A percentile compares a stretch with the other conserved stretches of the same genome.
Evolutionary conservation across 768 basidiomycete genomes (phyloP).

Genomic region (Gelatoporia subvermispora): DNA sequence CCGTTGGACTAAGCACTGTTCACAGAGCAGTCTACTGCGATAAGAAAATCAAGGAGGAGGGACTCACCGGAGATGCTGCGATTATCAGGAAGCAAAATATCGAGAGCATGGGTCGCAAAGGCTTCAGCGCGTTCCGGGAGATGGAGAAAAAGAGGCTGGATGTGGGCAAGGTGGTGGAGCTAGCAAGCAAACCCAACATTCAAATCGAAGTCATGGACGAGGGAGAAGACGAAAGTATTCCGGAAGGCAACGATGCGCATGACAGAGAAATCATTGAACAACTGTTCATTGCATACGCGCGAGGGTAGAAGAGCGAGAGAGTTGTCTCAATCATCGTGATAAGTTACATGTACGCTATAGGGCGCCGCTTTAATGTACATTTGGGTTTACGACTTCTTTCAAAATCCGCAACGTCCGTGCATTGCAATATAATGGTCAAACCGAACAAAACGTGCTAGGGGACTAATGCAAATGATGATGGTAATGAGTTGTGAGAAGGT

Average conservation of each 20-base stretch:
- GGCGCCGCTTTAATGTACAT: too few species aligned
- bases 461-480: not conserved
- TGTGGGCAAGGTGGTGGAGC: constrained; percentile 31
- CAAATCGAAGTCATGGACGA: constrained; percentile 73
- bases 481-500: not conserved
- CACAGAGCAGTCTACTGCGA: constrained; percentile 79
- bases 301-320: too few species aligned
- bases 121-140: constrained; percentile 80
- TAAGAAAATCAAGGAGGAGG: constrained; percentile 96
- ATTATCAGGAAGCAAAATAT: constrained; percentile 52
- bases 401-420: not conserved
- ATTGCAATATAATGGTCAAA: not conserved
- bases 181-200: constrained; percentile 47
- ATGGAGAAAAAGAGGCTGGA: constrained; percentile 33
- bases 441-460: not conserved
- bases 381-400: too few species aligned
- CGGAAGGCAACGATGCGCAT: constrained; percentile 36
- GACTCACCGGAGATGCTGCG: constrained; percentile 70
- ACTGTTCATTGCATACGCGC: too few species aligned
- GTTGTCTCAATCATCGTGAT: too few species aligned
- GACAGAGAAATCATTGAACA: too few species aligned
- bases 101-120: constrained; percentile 37
- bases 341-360: too few species aligned
- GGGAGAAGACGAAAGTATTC: constrained; percentile 43
- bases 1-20: not conserved